phyloP scores from a whole-genome alignment of 2,329 filamentous ascomycete genomes.

The Talaromyces amestolkiae region DNA sequence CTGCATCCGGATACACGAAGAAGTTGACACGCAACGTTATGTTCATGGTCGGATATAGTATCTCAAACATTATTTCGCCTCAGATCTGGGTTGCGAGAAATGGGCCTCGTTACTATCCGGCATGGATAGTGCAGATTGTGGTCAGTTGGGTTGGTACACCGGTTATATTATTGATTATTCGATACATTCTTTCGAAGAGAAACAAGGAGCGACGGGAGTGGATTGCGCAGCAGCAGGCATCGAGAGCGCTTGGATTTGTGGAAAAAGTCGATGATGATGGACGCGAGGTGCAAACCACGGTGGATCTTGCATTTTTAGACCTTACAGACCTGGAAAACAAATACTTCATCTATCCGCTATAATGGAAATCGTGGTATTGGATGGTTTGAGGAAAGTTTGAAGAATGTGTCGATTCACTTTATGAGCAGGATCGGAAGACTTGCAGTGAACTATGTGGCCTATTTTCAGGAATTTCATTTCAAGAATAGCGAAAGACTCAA shows the following conservation, averaged over 20 bases:
- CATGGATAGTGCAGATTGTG: slow-evolving; percentile 16
- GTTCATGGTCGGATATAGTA: slow-evolving; percentile 14
- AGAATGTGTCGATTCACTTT: not conserved
- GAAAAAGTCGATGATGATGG: slow-evolving; percentile 13
- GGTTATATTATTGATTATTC: not conserved
- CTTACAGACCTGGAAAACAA: slow-evolving; percentile 12
- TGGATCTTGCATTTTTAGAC: slow-evolving; percentile 9
- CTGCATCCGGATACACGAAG: slow-evolving; percentile 13
- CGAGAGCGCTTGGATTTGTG: slow-evolving; percentile 1
- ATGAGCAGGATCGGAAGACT: not conserved
- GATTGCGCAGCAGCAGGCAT: slow-evolving; percentile 5
- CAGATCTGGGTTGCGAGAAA: slow-evolving; percentile 13
- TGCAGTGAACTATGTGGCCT: not conserved
- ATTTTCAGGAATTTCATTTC: too few species aligned
- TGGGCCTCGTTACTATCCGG: slow-evolving; percentile 11
- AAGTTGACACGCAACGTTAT: slow-evolving; percentile 15
- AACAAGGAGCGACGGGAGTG: slow-evolving; percentile 6
- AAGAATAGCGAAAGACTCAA: not conserved
- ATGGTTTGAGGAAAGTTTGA: not conserved
- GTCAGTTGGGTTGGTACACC: slow-evolving; percentile 20
- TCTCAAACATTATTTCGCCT: slow-evolving; percentile 14
- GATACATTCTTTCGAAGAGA: slow-evolving; percentile 4
- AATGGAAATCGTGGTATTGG: not conserved
- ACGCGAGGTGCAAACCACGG: not conserved
- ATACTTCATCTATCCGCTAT: slow-evolving; percentile 15